Evolutionary conservation across 192 early-diverging fungal genomes (phyloP), one percentile per base, ranked within the genome.

Genomic region (Coemansia erecta): DNA sequence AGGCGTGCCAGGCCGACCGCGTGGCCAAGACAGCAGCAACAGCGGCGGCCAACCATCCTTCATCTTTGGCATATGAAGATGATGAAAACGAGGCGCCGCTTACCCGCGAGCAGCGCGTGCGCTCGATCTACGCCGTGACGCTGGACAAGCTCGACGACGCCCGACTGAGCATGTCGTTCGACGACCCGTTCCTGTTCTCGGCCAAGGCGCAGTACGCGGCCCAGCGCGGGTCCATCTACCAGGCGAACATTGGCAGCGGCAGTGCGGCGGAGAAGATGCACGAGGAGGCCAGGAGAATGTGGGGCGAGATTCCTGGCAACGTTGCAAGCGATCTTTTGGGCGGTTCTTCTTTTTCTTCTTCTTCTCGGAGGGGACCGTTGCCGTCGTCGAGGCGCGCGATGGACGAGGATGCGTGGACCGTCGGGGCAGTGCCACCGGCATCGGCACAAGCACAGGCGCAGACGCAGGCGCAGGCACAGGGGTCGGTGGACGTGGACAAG

Each of bases 211-310:
- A 52, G 58, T 78, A 68, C 23, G 75, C 75, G 0, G 65, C 69
- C 0, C 75, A 78, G 56, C 69, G 75, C 55, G 72, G 69, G 44
- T 78, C 75, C 8, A 59, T 78, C 24, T 78, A 78, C 60, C 75
- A 78, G 58, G 63, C 75, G 3, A 55, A 66, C n/a, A 55, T 44
- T 45, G 60, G 58, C 50, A 55, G 48, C 50, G 60, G 58, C 50
- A 35, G 51, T 56, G 57, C 37, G 2, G 28, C 21, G 2, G 43
- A 26, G 11, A 28, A 8, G 4, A 41, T 50, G 14, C 8, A 21
- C 24, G 60, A 24, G 2, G 63, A 56, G 13, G 60, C 64, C 3
- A 56, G 66, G 39, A 44, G 8, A 15, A 47, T 33, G 13, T 70
- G 68, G 73, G 33, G 52, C 43, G 60, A 26, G 13, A 44, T 67